Base-by-base conservation (phyloP, 2,329 filamentous ascomycete species). In the Trichophyton mentagrophytes region DNA sequence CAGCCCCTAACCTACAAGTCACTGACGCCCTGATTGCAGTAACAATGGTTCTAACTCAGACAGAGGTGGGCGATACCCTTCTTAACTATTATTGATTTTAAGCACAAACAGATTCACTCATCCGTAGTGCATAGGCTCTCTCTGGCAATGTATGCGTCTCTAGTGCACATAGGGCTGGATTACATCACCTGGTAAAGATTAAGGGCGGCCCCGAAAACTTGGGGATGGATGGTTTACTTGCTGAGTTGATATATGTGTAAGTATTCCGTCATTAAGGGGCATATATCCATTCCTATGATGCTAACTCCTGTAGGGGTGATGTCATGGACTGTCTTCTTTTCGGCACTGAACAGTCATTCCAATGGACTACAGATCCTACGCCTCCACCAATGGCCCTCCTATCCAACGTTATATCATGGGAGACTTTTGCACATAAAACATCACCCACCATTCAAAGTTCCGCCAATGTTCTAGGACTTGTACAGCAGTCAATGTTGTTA, bases 171-270 rank as follows among this genome's bases (percentile, higher is more conserved):
- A 25, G 13, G 7, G 38, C 36, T 8, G 61, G 61, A 5, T 17
- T 62, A 17, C 57, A 60, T 17, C 17, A 62, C n/a, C 57, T 62
- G 61, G 46, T 60, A 9, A 47, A 57, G 6, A 56, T 42, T 17
- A 56, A 53, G 38, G 61, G 61, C 15, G 61, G 61, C 9, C 51
- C 57, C 20, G 33, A 27, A 27, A 60, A 60, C 5, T 15, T 62
- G 47, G 61, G 61, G 13, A 59, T 60, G 33, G 36, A 60, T 4
- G 61, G 61, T n/a, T 33, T 62, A 22, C 61, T 62, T 38, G 57
- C 20, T 3, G 57, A 62, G 44, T 49, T 62, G 20, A 57, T 62
- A 40, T 27, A 60, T 40, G 56, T 62, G 61, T 62, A 51, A 62
- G 61, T 33, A 11, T 27, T 55, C 27, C 1, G 6, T 5, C 7